Percentiles rank a stretch among this genome's conserved stretches.
phyloP scores from a whole-genome alignment of 2,329 filamentous ascomycete genomes.

The Capronia coronata region DNA sequence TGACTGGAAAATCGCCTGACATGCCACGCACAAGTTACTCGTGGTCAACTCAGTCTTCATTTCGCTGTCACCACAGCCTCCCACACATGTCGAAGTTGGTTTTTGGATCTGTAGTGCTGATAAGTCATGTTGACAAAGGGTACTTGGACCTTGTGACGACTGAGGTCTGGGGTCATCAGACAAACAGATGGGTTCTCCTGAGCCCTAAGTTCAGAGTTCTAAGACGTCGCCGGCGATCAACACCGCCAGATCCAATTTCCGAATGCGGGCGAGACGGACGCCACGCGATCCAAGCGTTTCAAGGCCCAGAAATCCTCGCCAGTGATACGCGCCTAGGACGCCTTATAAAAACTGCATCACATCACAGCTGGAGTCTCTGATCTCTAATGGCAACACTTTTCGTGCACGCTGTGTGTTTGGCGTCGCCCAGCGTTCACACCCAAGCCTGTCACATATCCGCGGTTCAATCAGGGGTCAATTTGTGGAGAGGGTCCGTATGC shows the following conservation, averaged over 20 bases:
- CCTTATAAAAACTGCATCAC: conserved; percentile 13
- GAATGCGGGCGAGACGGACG: conserved; percentile 9
- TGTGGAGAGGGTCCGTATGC: too few relatives aligned
- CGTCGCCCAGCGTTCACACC: too few relatives aligned
- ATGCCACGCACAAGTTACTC: conserved; percentile 25
- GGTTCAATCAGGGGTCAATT: neutral
- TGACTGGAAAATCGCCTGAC: conserved; percentile 24
- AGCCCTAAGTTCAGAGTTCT: conserved; percentile 2
- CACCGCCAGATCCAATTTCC: conserved; percentile 12
- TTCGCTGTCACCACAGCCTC: neutral
- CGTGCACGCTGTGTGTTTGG: neutral
- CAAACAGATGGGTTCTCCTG: conserved; percentile 5
- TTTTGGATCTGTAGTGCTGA: neutral
- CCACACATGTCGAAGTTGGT: conserved; percentile 7
- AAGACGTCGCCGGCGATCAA: conserved; percentile 4
- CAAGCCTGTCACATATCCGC: neutral
- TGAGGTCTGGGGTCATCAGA: neutral
- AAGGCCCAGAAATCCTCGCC: conserved; percentile 5
- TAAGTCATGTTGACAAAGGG: neutral
- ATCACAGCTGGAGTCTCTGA: neutral
- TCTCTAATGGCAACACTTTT: neutral
- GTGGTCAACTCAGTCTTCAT: conserved; percentile 17
- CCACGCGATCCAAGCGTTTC: conserved; percentile 18
- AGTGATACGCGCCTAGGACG: conserved; percentile 10
- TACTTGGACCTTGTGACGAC: conserved; percentile 2